These are phyloP conservation scores for Petunia hybrid DNA, from an alignment of 305 asterid genomes.

Conservation along the genomic window DNA sequence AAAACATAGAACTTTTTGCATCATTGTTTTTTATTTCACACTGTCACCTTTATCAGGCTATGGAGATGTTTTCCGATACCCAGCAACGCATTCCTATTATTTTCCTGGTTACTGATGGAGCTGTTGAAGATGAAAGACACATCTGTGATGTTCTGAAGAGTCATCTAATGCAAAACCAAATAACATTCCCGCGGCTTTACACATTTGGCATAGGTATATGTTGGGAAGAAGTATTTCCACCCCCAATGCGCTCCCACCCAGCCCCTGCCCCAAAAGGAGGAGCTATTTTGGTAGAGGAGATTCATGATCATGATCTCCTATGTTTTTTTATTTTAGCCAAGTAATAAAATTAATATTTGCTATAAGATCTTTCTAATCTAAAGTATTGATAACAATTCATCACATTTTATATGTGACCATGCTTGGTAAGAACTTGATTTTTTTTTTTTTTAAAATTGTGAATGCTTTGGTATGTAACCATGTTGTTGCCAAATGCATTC, in stretches of 20 bases:
- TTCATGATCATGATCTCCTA: background rate
- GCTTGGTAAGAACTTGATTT: slow-evolving; percentile 1
- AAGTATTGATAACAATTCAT: background rate
- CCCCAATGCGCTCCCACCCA: background rate
- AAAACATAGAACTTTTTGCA: background rate
- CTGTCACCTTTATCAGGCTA: slow-evolving; percentile 62
- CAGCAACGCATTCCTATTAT: slow-evolving; percentile 59
- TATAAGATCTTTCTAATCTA: slow-evolving; percentile 11
- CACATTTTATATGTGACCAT: background rate
- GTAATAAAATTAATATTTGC: background rate
- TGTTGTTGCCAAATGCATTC: background rate
- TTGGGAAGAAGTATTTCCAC: slow-evolving; percentile 2
- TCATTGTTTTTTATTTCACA: background rate
- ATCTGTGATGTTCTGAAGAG: slow-evolving; percentile 66
- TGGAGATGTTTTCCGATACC: slow-evolving; percentile 64
- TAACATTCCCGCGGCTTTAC: slow-evolving; percentile 66
- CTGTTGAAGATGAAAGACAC: slow-evolving; percentile 82
- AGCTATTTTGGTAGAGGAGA: slow-evolving; percentile 16
- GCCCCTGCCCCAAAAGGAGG: background rate
- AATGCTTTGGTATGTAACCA: slow-evolving; percentile 14
- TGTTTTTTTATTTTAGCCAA: background rate
- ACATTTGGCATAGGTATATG: slow-evolving; percentile 76
- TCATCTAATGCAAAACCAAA: slow-evolving; percentile 47
- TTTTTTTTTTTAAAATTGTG: background rate
- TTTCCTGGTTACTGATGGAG: slow-evolving; percentile 84